Evolutionary conservation across 169 alveolate genomes (phyloP).

Genomic region (Cyclospora cayetanensis): DNA sequence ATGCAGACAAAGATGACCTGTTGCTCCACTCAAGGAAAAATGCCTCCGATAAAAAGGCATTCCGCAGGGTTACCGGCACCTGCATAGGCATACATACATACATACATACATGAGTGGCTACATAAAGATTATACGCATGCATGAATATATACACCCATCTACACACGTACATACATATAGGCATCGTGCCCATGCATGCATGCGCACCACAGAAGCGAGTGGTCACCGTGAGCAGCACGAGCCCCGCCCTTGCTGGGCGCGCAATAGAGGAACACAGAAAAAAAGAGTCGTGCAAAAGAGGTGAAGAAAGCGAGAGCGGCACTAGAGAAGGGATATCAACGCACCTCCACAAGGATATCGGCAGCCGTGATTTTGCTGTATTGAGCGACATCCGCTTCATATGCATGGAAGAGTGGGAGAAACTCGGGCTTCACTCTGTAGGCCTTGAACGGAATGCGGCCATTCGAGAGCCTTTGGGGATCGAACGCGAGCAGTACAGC

Average conservation of each 20-base stretch:
- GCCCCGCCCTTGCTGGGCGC: no score
- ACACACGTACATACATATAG: no score
- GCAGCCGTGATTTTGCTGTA: slow-evolving; percentile 74
- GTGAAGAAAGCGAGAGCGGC: not conserved
- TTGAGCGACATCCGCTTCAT: slow-evolving; percentile 76
- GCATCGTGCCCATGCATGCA: no score
- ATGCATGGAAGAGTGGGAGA: slow-evolving; percentile 73
- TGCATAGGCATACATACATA: slow-evolving; percentile 73
- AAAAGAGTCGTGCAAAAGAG: not conserved
- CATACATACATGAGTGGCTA: not conserved
- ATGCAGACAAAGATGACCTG: slow-evolving; percentile 75
- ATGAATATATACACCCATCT: not conserved
- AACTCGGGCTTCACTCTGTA: slow-evolving; percentile 82
- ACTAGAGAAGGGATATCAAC: not conserved
- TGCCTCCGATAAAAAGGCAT: slow-evolving; percentile 84
- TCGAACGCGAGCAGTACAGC: slow-evolving; percentile 82
- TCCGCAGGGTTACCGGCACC: slow-evolving; percentile 84
- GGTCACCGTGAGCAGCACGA: no score
- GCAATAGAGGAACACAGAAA: not conserved
- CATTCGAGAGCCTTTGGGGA: slow-evolving; percentile 77
- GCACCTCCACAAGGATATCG: slow-evolving; percentile 25
- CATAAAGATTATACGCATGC: not conserved
- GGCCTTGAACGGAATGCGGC: slow-evolving; percentile 82
- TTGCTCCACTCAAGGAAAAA: slow-evolving; percentile 82
- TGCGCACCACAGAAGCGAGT: no score